phyloP scores from a whole-genome alignment of 345 rosid genomes.

The Eucalyptus rudis region DNA sequence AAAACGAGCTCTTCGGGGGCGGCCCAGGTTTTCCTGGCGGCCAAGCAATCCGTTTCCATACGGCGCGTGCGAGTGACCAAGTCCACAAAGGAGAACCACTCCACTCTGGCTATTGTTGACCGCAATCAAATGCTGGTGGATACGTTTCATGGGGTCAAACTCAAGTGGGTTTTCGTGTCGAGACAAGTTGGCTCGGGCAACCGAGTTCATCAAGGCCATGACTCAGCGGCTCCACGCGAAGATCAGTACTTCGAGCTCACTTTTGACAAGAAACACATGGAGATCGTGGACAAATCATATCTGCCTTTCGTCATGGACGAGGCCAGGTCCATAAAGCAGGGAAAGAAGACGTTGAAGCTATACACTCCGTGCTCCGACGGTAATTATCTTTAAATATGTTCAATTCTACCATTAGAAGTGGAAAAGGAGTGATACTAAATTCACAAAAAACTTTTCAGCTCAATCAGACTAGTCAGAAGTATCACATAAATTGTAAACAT shows the following conservation, averaged over 20 bases:
- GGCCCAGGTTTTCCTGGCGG: constrained; percentile 26
- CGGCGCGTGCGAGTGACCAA: constrained; percentile 29
- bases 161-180: constrained; percentile 30
- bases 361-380: no score
- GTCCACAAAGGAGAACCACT: constrained; percentile 35
- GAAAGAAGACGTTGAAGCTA: no score
- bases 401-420: no score
- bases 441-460: no score
- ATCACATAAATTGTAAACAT: no score
- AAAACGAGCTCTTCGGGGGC: not conserved
- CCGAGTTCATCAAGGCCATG: not conserved
- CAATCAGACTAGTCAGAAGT: no score
- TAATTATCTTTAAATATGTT: no score
- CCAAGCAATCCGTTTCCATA: constrained; percentile 22
- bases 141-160: constrained; percentile 23
- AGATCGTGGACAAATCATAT: no score
- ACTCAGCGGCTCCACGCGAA: constrained; percentile 9
- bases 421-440: no score
- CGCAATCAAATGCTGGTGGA: constrained; percentile 37
- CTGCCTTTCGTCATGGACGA: no score
- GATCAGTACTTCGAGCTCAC: constrained; percentile 9
- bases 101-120: constrained; percentile 24
- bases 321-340: no score
- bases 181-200: constrained; percentile 9
- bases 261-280: no score